Conservation (phyloP, 495 filamentous ascomycete species). For the Xylaria telfairii region DNA sequence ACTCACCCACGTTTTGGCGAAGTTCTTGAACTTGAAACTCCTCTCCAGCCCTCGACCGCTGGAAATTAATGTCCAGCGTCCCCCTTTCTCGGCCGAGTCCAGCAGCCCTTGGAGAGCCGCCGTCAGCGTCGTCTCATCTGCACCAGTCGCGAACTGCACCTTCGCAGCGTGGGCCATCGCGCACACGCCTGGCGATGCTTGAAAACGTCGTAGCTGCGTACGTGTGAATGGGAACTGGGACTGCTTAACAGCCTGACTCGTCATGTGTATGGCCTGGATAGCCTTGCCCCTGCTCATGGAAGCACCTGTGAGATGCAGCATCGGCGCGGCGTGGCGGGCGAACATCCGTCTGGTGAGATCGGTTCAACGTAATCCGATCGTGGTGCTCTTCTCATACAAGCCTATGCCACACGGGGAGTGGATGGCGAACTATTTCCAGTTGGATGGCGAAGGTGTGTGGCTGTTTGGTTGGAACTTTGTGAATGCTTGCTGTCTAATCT, state of each 20-base stretch:
- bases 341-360: constrained; percentile 18
- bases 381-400: not conserved
- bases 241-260: not conserved
- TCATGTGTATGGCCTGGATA: not conserved
- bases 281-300: constrained; percentile 8
- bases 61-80: constrained; percentile 58
- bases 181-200: constrained; percentile 18
- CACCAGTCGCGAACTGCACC: constrained; percentile 39
- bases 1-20: constrained; percentile 67
- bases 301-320: constrained; percentile 4
- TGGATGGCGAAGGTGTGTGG: not conserved
- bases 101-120: constrained; percentile 37
- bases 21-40: constrained; percentile 67
- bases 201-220: constrained; percentile 4
- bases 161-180: constrained; percentile 18
- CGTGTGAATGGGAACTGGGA: not conserved
- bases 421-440: not conserved
- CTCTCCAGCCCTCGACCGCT: constrained; percentile 61
- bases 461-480: not conserved
- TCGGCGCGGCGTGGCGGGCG: constrained; percentile 12
- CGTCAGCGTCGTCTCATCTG: constrained; percentile 36
- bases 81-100: constrained; percentile 38
- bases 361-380: not conserved
- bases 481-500: not conserved
- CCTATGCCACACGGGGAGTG: not conserved